Percentiles rank a stretch among this genome's conserved stretches.
These are phyloP conservation scores for Saussurea involucrata DNA, from an alignment of 129 eudicot genomes.

Conservation along the genomic window DNA sequence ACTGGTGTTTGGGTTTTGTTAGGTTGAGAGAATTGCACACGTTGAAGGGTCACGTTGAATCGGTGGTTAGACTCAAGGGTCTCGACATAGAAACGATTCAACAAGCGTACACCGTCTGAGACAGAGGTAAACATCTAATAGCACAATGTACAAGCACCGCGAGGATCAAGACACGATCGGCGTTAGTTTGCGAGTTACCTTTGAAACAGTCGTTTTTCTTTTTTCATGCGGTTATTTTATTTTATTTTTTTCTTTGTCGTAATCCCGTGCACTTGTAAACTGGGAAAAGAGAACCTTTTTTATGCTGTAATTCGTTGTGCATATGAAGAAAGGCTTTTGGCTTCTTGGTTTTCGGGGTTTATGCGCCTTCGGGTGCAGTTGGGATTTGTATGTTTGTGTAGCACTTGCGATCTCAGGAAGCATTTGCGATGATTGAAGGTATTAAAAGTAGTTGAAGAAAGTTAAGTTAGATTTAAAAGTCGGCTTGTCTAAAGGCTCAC, in stretches of 20 bases:
- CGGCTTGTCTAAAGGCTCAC: no score
- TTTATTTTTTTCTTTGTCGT: conserved; percentile 8
- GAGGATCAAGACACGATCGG: background rate
- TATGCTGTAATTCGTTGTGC: conserved; percentile 38
- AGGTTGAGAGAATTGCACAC: conserved; percentile 92
- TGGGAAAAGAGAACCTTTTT: conserved; percentile 18
- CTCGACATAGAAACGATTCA: conserved; percentile 94
- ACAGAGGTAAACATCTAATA: background rate
- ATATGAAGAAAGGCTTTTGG: conserved; percentile 34
- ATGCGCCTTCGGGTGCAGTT: background rate
- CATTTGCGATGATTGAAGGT: background rate
- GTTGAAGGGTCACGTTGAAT: conserved; percentile 93
- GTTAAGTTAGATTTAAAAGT: no score
- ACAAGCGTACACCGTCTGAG: conserved; percentile 93
- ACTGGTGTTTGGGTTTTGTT: conserved; percentile 17
- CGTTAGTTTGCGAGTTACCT: conserved; percentile 18
- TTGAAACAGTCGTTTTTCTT: conserved; percentile 14
- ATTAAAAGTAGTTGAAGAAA: no score
- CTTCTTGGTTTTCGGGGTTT: conserved; percentile 1
- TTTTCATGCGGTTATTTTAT: conserved; percentile 14
- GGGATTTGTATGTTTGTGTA: background rate
- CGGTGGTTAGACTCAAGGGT: conserved; percentile 94
- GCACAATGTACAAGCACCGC: background rate
- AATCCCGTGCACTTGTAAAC: conserved; percentile 35
- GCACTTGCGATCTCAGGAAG: background rate